A percentile compares a stretch with the other conserved stretches of the same genome.
These are phyloP conservation scores for Hypoxylon rickii DNA, from an alignment of 495 filamentous ascomycete genomes.

Conservation along the genomic window DNA sequence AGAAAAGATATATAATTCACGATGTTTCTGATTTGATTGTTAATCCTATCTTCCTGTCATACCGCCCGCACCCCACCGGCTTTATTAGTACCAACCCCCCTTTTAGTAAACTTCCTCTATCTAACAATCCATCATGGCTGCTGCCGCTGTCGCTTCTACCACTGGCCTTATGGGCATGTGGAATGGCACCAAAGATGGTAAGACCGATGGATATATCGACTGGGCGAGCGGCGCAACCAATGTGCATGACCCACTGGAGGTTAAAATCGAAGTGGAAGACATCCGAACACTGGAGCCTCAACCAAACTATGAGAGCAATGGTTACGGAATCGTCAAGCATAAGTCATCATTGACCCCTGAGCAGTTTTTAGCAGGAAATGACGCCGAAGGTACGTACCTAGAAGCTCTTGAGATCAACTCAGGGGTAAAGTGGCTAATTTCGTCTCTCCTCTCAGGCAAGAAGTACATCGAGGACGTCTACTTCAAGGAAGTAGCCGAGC, in stretches of 20 bases:
- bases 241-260: conserved; percentile 31
- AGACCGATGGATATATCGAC: conserved; percentile 31
- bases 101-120: background rate
- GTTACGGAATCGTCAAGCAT: conserved; percentile 38
- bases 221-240: conserved; percentile 34
- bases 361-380: conserved; percentile 35
- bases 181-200: conserved; percentile 36
- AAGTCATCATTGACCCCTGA: conserved; percentile 35
- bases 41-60: conserved; percentile 3
- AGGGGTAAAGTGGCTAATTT: background rate
- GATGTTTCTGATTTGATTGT: background rate
- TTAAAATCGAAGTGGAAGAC: conserved; percentile 35
- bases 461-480: conserved; percentile 36
- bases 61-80: conserved; percentile 3
- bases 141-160: conserved; percentile 34
- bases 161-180: conserved; percentile 40
- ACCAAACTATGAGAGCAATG: conserved; percentile 28
- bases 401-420: background rate
- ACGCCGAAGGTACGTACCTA: conserved; percentile 30
- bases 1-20: conserved; percentile 31
- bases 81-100: conserved; percentile 3
- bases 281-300: conserved; percentile 32
- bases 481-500: conserved; percentile 36
- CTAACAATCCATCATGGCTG: conserved; percentile 25
- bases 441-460: conserved; percentile 19